phyloP scores from a whole-genome alignment of 1,284 basidiomycete species.

The Ustilago sp. region DNA sequence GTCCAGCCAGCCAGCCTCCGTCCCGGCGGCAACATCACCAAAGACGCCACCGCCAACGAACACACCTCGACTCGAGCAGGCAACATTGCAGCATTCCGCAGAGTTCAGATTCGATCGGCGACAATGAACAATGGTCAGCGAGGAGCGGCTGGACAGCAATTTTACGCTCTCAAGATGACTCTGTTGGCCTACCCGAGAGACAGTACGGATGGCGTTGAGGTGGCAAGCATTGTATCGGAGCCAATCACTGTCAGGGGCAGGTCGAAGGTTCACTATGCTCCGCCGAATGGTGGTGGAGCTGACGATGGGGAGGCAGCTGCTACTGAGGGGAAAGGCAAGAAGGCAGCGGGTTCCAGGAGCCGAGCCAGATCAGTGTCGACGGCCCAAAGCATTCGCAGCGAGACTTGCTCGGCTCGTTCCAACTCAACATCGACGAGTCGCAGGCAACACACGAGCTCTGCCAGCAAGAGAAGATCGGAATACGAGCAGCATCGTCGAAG shows the following conservation, averaged over 20 bases:
- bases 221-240: slow-evolving; percentile 29
- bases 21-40: slow-evolving; percentile 24
- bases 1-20: slow-evolving; percentile 27
- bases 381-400: not conserved
- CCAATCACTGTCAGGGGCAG: slow-evolving; percentile 50
- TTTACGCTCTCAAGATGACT: slow-evolving; percentile 48
- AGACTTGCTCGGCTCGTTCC: not conserved
- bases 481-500: slow-evolving; percentile 15
- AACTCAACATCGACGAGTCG: not conserved
- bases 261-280: slow-evolving; percentile 47
- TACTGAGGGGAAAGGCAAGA: not conserved
- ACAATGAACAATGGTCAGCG: slow-evolving; percentile 54
- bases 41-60: slow-evolving; percentile 32
- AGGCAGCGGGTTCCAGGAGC: not conserved
- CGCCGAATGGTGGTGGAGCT: not conserved
- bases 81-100: slow-evolving; percentile 38
- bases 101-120: slow-evolving; percentile 51
- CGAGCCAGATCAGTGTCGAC: not conserved
- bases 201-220: slow-evolving; percentile 17
- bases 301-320: not conserved
- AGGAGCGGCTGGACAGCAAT: slow-evolving; percentile 45
- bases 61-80: slow-evolving; percentile 16
- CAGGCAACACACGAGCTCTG: not conserved
- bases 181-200: slow-evolving; percentile 30
- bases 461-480: not conserved